These are phyloP conservation scores for Catenaria anguillulae DNA, from an alignment of 371 early-diverging fungal species.

Conservation along the genomic window DNA sequence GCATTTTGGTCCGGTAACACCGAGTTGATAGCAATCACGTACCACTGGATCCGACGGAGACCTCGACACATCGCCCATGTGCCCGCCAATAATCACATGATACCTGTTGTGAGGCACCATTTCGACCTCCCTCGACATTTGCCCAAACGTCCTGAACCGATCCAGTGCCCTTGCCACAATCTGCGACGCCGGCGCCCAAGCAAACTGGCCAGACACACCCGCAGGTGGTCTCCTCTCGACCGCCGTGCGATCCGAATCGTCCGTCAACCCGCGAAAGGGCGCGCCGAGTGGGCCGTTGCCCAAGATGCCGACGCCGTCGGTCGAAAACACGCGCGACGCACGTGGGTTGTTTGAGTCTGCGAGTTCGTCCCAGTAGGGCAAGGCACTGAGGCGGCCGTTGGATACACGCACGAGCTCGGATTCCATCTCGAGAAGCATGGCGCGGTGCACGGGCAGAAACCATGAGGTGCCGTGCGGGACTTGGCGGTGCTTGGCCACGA, in stretches of 20 bases:
- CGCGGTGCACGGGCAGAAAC: neutral
- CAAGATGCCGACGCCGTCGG: neutral
- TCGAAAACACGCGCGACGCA: neutral
- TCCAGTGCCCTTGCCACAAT: neutral
- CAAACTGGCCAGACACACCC: neutral
- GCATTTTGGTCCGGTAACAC: neutral
- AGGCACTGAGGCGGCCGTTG: neutral
- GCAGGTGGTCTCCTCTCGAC: too few species aligned
- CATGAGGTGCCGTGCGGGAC: neutral
- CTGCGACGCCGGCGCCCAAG: neutral
- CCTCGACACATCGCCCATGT: too few species aligned
- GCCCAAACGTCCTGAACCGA: neutral
- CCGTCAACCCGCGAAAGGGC: neutral
- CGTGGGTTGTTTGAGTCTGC: too few species aligned
- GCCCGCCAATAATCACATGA: neutral
- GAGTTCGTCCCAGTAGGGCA: constrained; percentile 1
- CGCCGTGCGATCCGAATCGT: neutral
- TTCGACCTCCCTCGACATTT: neutral
- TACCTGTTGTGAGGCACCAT: neutral
- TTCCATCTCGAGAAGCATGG: neutral
- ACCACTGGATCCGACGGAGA: too few species aligned
- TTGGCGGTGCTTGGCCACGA: too few species aligned
- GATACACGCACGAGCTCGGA: constrained; percentile 11
- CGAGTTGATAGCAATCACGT: too few species aligned
- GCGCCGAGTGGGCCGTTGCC: neutral